phyloP scores from a whole-genome alignment of 306 rosid species.

The Cucumis hystrix region DNA sequence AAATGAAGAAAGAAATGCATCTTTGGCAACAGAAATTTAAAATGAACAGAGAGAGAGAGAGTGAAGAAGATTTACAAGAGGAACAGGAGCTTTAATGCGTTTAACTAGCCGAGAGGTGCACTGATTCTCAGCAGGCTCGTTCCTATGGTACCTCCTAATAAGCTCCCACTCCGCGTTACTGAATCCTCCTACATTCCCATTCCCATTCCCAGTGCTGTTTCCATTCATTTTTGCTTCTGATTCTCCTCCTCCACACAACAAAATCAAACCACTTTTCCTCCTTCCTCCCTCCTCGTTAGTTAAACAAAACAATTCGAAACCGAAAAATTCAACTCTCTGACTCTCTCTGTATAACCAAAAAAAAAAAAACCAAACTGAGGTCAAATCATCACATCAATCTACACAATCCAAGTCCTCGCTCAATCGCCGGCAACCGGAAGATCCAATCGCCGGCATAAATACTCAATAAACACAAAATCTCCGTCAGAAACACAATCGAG shows the following conservation, averaged over 20 bases:
- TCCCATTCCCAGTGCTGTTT: neutral
- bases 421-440: neutral
- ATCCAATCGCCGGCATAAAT: neutral
- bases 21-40: neutral
- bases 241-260: neutral
- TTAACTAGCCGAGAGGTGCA: constrained; percentile 11
- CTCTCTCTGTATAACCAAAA: neutral
- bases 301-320: neutral
- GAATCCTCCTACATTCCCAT: constrained; percentile 10
- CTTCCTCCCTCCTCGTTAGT: neutral
- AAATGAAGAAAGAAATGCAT: neutral
- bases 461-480: neutral
- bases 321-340: neutral
- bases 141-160: constrained; percentile 11
- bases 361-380: neutral
- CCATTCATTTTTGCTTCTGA: constrained; percentile 1
- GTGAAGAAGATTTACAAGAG: constrained; percentile 3
- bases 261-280: neutral
- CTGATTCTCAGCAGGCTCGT: constrained; percentile 12
- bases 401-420: neutral
- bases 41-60: neutral
- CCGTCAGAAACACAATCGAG: neutral
- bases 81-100: constrained; percentile 15
- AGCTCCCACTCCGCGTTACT: constrained; percentile 9
- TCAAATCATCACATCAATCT: neutral